Evolutionary conservation across 345 rosid genomes (phyloP), one percentile per base, ranked within the genome.

Genomic region (Corchorus olitorius): DNA sequence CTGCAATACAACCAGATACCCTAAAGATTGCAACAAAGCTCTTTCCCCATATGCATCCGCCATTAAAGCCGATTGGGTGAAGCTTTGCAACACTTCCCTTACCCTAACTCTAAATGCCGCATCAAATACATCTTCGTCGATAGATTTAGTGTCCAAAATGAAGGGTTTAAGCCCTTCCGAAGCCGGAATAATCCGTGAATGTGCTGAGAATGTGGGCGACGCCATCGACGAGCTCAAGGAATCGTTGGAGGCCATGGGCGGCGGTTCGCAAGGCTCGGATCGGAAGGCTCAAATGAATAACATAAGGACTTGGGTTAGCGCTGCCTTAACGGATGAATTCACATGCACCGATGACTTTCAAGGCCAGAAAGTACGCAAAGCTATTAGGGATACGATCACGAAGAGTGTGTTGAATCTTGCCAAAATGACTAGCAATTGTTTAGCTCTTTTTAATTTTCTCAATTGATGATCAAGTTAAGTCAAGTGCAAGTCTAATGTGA

Each of bases 261-360:
- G 59, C 4, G 33, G n/a, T 33, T 20, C 82, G 4, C 45, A 55
- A 9, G 76, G 83, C 37, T 49, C 70, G 0, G 69, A 75, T 3
- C 11, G 56, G 68, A 76, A 73, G 70, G 79, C 80, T 63, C 87
- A 85, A 60, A 63, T 89, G 46, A 62, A 54, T 6, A 83, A 86
- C 64, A 73, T 87, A 9, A 72, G 79, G 81, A 90, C 95, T 0
- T 94, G 93, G 91, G 81, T 86, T 4, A 94, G 98, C 76, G 88
- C 94, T 0, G 94, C 92, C 1, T 76, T 90, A 50, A 93, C 74
- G 5, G 17, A 52, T n/a, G 74, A 70, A 27, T 16, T 5, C 48
- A 70, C 74, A 1, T 70, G 74, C 74, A 34, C 49, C 0, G 74
- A 71, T 71, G 74, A 35, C 8, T 53, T 71, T n/a, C 48, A 71